These are phyloP conservation scores for Alternaria arbusti DNA, from an alignment of 2,329 filamentous ascomycete genomes.

Conservation along the genomic window DNA sequence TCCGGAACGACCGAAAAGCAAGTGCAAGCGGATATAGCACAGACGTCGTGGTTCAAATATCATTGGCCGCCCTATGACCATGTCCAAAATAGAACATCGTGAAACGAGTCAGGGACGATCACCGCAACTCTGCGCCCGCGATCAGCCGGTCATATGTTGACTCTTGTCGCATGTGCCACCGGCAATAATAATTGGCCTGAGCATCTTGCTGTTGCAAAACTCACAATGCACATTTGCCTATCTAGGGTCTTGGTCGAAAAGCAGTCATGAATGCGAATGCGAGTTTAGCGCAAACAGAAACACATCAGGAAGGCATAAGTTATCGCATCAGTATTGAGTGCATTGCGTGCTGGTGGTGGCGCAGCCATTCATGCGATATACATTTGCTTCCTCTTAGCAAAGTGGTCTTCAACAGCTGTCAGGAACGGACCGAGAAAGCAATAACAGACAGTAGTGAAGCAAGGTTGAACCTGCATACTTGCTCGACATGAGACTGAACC, in stretches of 20 bases:
- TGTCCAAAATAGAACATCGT: neutral
- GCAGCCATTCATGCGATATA: neutral
- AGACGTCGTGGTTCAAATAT: neutral
- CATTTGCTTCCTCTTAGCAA: neutral
- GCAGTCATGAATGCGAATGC: conserved; percentile 18
- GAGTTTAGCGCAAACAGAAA: conserved; percentile 9
- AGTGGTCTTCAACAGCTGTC: conserved; percentile 3
- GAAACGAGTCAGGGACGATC: conserved; percentile 9
- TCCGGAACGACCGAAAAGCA: conserved; percentile 9
- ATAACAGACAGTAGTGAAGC: conserved; percentile 6
- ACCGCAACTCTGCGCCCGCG: neutral
- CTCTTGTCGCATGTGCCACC: neutral
- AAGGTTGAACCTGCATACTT: conserved; percentile 15
- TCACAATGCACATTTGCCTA: neutral
- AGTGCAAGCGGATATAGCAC: neutral
- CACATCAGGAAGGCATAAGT: conserved; percentile 12
- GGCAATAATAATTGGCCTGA: neutral
- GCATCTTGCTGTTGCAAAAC: neutral
- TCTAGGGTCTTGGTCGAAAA: conserved; percentile 5
- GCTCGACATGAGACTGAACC: conserved; percentile 17
- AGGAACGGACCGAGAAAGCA: conserved; percentile 10
- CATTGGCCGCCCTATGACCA: conserved; percentile 10
- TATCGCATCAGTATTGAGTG: conserved; percentile 14
- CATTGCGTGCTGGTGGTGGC: neutral
- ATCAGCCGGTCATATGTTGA: neutral